Base-by-base conservation (phyloP, 306 rosid genomes). In the Potentilla sterilis region DNA sequence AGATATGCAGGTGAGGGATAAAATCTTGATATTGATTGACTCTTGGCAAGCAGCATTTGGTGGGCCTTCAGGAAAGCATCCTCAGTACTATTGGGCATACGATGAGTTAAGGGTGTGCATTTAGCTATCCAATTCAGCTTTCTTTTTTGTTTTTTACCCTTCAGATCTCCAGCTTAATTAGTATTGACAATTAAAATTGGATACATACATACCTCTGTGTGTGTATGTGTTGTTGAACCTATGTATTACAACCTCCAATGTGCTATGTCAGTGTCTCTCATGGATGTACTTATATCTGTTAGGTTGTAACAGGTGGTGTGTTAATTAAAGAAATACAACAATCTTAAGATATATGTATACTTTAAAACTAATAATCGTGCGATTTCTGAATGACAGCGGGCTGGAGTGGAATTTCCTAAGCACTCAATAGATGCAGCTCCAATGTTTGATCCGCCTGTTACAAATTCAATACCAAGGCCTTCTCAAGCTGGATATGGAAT, bases 41-140 rank as follows among this genome's bases (percentile, higher is more conserved):
- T 90, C 92, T 28, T 96, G 98, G 99, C 97, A 96, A 84, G 97
- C 88, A 80, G 99, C 98, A 58, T 96, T 96, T 47, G 97, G 98
- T 55, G 99, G 98, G 18, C 82, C 99, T 5, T 85, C 86, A 69
- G 99, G 99, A 74, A 96, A 89, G 81, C 57, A 90, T 88, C 88
- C 99, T 78, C 98, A 96, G 63, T 96, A 96, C 88, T 90, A 87
- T 70, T 86, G 88, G 86, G 98, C 99, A 22, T 96, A 82, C 40
- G 98, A 96, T 34, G 99, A 96, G 80, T 73, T 96, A 74, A 89
- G 75, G 90, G 99, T 90, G 66, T 76, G 80, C 72, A n/a, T 42
- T 70, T 59, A 38, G 62, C 74, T 73, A 57, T 72, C 24, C 46
- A 28, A 55, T 66, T 75, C 47, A 46, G 57, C 58, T 69, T 79